These are phyloP conservation scores for Wickerhamomyces tratensis DNA, from an alignment of 805 yeast species.

Conservation along the genomic window DNA sequence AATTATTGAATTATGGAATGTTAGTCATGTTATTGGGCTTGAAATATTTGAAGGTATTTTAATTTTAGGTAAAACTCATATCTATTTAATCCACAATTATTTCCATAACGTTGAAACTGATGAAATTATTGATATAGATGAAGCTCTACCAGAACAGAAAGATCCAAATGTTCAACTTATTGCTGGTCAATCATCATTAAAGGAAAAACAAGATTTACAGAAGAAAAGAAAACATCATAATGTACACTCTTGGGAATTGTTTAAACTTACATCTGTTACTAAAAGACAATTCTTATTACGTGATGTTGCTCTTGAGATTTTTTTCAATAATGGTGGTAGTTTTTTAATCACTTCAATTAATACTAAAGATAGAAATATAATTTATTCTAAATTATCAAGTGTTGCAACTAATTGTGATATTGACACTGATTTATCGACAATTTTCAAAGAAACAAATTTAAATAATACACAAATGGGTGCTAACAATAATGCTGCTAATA, in stretches of 20 bases:
- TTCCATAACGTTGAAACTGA: slow-evolving; percentile 40
- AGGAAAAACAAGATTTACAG: slow-evolving; percentile 7
- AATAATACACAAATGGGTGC: slow-evolving; percentile 22
- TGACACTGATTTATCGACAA: slow-evolving; percentile 46
- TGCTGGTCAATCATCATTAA: slow-evolving; percentile 32
- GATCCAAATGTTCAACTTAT: slow-evolving; percentile 65
- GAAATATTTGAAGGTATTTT: slow-evolving; percentile 68
- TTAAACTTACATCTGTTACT: slow-evolving; percentile 51
- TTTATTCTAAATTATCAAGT: slow-evolving; percentile 38
- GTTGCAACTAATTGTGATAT: slow-evolving; percentile 38
- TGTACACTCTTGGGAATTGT: slow-evolving; percentile 51
- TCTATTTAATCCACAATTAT: slow-evolving; percentile 64
- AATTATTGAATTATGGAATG: slow-evolving; percentile 65
- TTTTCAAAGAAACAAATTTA: slow-evolving; percentile 36
- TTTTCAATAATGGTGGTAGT: slow-evolving; percentile 66
- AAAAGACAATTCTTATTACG: slow-evolving; percentile 69
- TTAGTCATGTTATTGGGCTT: slow-evolving; percentile 67
- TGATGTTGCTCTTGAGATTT: slow-evolving; percentile 74
- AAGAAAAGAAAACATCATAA: slow-evolving; percentile 28
- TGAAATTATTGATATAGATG: slow-evolving; percentile 55
- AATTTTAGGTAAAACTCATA: slow-evolving; percentile 53
- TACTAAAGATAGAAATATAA: slow-evolving; percentile 42
- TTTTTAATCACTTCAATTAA: slow-evolving; percentile 56
- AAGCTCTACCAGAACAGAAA: slow-evolving; percentile 50
- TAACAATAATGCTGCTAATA: slow-evolving; percentile 23